Evolutionary conservation across 441 rosid species (phyloP).

Genomic region (Adansonia rubrostipa): DNA sequence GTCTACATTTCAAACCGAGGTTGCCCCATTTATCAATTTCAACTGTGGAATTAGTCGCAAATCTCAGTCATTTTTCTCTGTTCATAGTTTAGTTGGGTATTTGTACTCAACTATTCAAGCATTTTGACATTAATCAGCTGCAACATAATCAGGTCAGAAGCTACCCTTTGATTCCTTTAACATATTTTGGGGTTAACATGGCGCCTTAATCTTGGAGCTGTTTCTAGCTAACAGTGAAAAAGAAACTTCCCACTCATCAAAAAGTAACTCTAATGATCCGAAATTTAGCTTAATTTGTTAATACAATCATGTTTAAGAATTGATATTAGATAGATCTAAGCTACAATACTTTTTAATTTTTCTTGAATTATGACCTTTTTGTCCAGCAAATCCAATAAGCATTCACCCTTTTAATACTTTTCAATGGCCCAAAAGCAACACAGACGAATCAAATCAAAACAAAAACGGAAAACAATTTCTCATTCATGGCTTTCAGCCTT

Average conservation of each 20-base stretch:
- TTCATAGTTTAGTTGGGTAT: no score
- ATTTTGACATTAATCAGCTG: constrained; percentile 8
- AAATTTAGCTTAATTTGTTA: neutral
- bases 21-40: neutral
- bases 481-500: constrained; percentile 57
- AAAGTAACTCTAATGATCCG: constrained; percentile 40
- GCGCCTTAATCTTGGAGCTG: no score
- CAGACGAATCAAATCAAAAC: constrained; percentile 51
- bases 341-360: no score
- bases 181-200: constrained; percentile 4
- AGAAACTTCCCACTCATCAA: constrained; percentile 34
- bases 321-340: no score
- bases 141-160: neutral
- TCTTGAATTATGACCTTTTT: no score
- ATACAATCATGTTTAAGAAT: no score
- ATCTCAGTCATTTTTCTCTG: no score
- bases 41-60: no score
- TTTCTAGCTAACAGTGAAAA: constrained; percentile 26
- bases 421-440: constrained; percentile 46
- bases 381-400: constrained; percentile 37
- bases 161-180: constrained; percentile 2
- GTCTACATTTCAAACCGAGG: no score
- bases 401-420: constrained; percentile 36
- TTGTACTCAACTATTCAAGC: neutral
- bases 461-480: constrained; percentile 40